phyloP scores from a whole-genome alignment of 495 filamentous ascomycete species.

The Cudoniella acicularis region DNA sequence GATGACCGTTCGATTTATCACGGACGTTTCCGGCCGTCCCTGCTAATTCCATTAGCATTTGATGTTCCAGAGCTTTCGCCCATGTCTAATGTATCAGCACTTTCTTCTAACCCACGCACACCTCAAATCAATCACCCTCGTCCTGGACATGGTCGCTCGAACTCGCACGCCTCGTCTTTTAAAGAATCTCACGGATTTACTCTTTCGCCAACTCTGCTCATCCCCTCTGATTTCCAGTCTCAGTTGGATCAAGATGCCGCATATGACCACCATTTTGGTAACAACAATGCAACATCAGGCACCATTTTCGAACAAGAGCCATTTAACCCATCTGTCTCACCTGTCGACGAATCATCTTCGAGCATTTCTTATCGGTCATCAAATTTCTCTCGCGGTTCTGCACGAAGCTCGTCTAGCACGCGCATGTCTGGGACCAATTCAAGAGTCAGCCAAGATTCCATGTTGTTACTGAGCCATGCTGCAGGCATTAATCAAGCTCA shows the following conservation, averaged over 20 bases:
- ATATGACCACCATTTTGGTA: constrained; percentile 17
- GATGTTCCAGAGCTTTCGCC: constrained; percentile 42
- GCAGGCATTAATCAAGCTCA: constrained; percentile 11
- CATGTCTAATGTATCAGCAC: constrained; percentile 17
- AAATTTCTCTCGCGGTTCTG: constrained; percentile 22
- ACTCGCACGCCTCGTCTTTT: constrained; percentile 46
- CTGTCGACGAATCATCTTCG: constrained; percentile 19
- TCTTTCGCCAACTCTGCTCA: constrained; percentile 50
- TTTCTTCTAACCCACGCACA: constrained; percentile 18
- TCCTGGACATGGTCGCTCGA: constrained; percentile 26
- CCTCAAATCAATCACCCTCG: constrained; percentile 16
- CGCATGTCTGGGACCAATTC: constrained; percentile 16
- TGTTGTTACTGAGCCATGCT: constrained; percentile 11
- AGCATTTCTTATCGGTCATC: constrained; percentile 25
- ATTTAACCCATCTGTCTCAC: constrained; percentile 17
- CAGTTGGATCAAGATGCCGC: constrained; percentile 25
- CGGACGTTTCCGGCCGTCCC: constrained; percentile 26
- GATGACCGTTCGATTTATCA: constrained; percentile 22
- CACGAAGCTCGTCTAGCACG: constrained; percentile 20
- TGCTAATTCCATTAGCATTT: constrained; percentile 37
- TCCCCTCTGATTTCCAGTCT: constrained; percentile 35
- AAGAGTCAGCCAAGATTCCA: constrained; percentile 22
- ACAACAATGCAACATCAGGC: constrained; percentile 4
- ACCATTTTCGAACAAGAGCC: constrained; percentile 15
- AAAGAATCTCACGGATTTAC: constrained; percentile 52